These are phyloP conservation scores for Fomitopsis betulina DNA, from an alignment of 1,284 basidiomycete genomes.

Conservation along the genomic window DNA sequence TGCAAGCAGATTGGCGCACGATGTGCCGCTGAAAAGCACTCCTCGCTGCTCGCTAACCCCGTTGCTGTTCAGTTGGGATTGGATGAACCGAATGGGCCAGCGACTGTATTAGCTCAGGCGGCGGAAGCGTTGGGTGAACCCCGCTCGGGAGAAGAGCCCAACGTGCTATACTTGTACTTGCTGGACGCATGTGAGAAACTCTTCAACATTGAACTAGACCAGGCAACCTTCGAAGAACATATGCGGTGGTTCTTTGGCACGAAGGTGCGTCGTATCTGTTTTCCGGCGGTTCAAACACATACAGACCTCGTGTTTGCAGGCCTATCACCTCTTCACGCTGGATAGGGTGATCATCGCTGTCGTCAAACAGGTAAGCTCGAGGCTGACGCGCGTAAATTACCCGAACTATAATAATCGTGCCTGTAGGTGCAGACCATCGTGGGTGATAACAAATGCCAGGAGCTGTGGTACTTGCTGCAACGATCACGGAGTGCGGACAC, in stretches of 20 bases:
- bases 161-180: conserved; percentile 84
- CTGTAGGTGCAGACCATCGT: conserved; percentile 80
- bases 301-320: conserved; percentile 34
- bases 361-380: conserved; percentile 74
- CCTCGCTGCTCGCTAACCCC: conserved; percentile 59
- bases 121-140: conserved; percentile 49
- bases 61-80: conserved; percentile 70
- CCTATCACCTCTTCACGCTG: conserved; percentile 86
- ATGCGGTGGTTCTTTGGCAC: conserved; percentile 96
- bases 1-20: conserved; percentile 81
- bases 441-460: conserved; percentile 68
- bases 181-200: conserved; percentile 91
- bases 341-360: conserved; percentile 88
- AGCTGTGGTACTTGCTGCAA: conserved; percentile 63
- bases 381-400: background rate
- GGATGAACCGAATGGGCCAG: conserved; percentile 72
- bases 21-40: conserved; percentile 55
- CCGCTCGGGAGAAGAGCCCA: conserved; percentile 30
- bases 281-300: conserved; percentile 11
- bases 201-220: conserved; percentile 92
- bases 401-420: conserved; percentile 2
- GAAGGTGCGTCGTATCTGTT: conserved; percentile 53
- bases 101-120: conserved; percentile 61
- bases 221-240: conserved; percentile 88
- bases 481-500: conserved; percentile 45